Evolutionary conservation across 2,329 filamentous ascomycete species (phyloP).

Genomic region (Ceratocystis eucalypticola): DNA sequence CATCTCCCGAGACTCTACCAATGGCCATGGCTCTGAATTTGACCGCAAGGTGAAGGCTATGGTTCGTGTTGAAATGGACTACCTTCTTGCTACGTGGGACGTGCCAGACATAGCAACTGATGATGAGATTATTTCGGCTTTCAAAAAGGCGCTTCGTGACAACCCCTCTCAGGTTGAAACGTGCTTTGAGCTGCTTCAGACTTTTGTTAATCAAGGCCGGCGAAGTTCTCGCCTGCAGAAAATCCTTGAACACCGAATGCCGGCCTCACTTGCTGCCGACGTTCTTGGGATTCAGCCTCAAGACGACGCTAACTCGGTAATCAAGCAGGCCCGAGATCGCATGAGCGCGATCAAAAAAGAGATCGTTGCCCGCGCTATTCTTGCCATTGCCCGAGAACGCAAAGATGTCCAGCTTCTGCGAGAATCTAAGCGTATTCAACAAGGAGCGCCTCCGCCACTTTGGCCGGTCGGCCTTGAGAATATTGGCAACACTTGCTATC

Average conservation of each 20-base stretch:
- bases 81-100: slow-evolving; percentile 20
- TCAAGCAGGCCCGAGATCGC: slow-evolving; percentile 17
- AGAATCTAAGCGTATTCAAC: slow-evolving; percentile 18
- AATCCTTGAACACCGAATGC: slow-evolving; percentile 18
- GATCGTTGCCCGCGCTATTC: slow-evolving; percentile 23
- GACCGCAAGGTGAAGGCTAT: slow-evolving; percentile 17
- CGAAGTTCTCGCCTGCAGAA: slow-evolving; percentile 19
- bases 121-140: slow-evolving; percentile 21
- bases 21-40: slow-evolving; percentile 18
- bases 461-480: slow-evolving; percentile 63
- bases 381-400: slow-evolving; percentile 23
- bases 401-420: slow-evolving; percentile 21
- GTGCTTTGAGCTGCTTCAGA: slow-evolving; percentile 21
- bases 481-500: slow-evolving; percentile 94
- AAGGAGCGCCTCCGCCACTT: slow-evolving; percentile 33
- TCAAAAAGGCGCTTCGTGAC: slow-evolving; percentile 21
- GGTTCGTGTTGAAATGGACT: slow-evolving; percentile 19
- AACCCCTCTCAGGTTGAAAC: slow-evolving; percentile 21
- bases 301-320: slow-evolving; percentile 14
- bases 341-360: slow-evolving; percentile 14
- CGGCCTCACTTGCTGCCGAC: slow-evolving; percentile 16
- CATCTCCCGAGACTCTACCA: slow-evolving; percentile 15
- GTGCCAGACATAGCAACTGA: slow-evolving; percentile 20
- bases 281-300: slow-evolving; percentile 13
- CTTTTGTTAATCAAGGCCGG: slow-evolving; percentile 20